Base-by-base conservation (phyloP, 2,329 filamentous ascomycete genomes). In the Ophiocordyceps sinensis region DNA sequence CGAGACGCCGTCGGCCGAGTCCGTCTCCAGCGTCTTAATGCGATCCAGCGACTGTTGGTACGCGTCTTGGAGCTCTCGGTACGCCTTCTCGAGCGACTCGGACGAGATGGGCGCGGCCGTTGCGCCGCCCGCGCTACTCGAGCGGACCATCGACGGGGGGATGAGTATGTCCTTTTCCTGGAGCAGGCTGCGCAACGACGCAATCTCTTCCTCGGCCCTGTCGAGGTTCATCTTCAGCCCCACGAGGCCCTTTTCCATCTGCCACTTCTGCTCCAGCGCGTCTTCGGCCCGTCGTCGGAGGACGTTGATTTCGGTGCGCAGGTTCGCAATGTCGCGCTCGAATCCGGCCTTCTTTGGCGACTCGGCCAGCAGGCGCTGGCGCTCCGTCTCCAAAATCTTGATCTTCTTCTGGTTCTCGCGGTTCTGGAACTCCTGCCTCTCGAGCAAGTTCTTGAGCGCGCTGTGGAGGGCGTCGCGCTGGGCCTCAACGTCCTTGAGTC, bases 161-260 rank as follows among this genome's bases (percentile, higher is more conserved):
- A 84, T 77, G 34, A 79, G 68, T 42, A 88, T 86, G 53, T 95
- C 87, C 50, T 88, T 83, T 58, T 94, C 85, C 45, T 79, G 68
- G 17, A 96, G 71, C 23, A 96, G 68, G 28, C 68, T 74, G 36
- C 85, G 79, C 34, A 98, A 71, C n/a, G 84, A 84, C 34, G 76
- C 69, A 28, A 94, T 94, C 63, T 98, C 91, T 57, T 91, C 84
- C 60, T 95, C 86, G 23, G 91, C 88, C 46, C 88, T 84, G 60
- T 96, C 91, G 35, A 98, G 75, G 55, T 96, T 89, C 83, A 94
- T 95, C 65, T 94, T 94, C 43, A 96, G 66, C 42, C 88, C 86
- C 40, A 77, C 74, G 2, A 96, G 67, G 15, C 86, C 86, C 63
- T 93, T 93, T 62, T 95, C 89, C 46, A 88, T 89, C 56, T 93